Evolutionary conservation across 208 protist genomes (phyloP).

Genomic region (Crithidia acanthocephali): DNA sequence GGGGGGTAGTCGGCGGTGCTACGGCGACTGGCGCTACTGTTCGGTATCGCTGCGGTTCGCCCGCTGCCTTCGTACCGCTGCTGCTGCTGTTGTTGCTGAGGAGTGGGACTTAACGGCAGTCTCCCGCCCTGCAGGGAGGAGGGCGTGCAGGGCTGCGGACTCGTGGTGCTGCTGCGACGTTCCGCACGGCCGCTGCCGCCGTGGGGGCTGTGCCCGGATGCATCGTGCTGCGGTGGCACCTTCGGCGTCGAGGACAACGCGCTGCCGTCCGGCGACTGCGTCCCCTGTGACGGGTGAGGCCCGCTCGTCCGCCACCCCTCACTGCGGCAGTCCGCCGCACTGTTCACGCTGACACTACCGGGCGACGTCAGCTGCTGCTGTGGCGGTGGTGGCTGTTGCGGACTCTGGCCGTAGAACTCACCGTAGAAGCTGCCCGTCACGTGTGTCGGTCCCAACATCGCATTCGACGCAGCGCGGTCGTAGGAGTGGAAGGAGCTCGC

Average conservation of each 20-base stretch:
- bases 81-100: slow-evolving; percentile 5
- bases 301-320: background rate
- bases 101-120: background rate
- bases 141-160: background rate
- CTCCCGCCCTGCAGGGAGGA: background rate
- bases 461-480: slow-evolving; percentile 5
- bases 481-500: slow-evolving; percentile 13
- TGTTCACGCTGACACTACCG: background rate
- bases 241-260: background rate
- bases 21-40: slow-evolving; percentile 5
- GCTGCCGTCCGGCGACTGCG: background rate
- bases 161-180: background rate
- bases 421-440: slow-evolving; percentile 27
- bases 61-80: slow-evolving; percentile 4
- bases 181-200: background rate
- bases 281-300: background rate
- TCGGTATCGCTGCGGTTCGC: background rate
- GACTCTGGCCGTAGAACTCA: slow-evolving; percentile 8
- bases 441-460: slow-evolving; percentile 9
- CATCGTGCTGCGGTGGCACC: background rate
- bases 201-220: background rate
- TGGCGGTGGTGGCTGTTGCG: slow-evolving; percentile 2
- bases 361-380: slow-evolving; percentile 3
- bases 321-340: background rate
- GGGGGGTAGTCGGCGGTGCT: slow-evolving; percentile 18